A percentile compares a stretch with the other conserved stretches of the same genome.
Evolutionary conservation across 495 filamentous ascomycete genomes (phyloP).

Genomic region (Daldinia decipiens): DNA sequence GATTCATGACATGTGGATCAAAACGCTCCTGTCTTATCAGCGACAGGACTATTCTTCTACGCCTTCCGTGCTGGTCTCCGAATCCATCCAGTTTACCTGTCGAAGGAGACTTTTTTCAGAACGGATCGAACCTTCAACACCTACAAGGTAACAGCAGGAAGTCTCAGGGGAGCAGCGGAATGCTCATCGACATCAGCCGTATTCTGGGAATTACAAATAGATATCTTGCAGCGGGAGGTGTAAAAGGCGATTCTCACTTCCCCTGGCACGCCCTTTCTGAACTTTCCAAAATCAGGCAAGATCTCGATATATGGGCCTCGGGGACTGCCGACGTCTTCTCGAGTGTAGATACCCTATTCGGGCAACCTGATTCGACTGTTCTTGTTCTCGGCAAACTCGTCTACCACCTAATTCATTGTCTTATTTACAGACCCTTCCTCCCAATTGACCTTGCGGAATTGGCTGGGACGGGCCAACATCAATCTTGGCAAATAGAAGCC

Average conservation of each 20-base stretch:
- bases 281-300: constrained; percentile 84
- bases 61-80: constrained; percentile 74
- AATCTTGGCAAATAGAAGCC: constrained; percentile 90
- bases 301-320: constrained; percentile 84
- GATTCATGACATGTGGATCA: constrained; percentile 80
- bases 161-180: constrained; percentile 72
- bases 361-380: constrained; percentile 78
- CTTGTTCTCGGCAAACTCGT: constrained; percentile 84
- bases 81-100: constrained; percentile 64
- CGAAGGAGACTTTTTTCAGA: constrained; percentile 81
- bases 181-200: constrained; percentile 84
- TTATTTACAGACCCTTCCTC: constrained; percentile 86
- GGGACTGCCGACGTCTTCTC: constrained; percentile 82
- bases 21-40: constrained; percentile 79
- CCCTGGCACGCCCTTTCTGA: constrained; percentile 88
- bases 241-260: constrained; percentile 88
- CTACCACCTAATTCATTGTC: constrained; percentile 84
- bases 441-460: constrained; percentile 84
- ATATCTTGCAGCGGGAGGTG: constrained; percentile 84
- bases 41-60: constrained; percentile 76
- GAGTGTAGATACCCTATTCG: constrained; percentile 76
- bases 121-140: constrained; percentile 75
- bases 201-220: constrained; percentile 85
- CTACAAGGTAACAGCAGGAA: constrained; percentile 71
- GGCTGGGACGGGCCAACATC: constrained; percentile 80